Evolutionary conservation across 225 moss, liverwort and hornwort species (phyloP).

Genomic region (Lunularia cruciata): DNA sequence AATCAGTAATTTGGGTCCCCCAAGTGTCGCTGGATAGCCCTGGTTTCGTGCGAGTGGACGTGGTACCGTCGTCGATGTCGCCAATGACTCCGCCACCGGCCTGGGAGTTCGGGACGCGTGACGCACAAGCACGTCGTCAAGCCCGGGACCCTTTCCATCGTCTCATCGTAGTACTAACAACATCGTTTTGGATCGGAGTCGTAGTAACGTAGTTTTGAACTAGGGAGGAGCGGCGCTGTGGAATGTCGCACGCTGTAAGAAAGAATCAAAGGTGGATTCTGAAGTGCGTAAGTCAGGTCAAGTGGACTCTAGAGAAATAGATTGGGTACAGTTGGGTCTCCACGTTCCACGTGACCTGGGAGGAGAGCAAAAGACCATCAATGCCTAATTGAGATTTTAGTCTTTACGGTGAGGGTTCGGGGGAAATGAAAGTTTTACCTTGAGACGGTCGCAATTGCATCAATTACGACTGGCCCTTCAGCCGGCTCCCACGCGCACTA

Average conservation of each 20-base stretch:
- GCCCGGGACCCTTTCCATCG: background rate
- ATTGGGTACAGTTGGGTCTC: slow-evolving; percentile 1
- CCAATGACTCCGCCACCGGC: slow-evolving; percentile 2
- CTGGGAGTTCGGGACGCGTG: background rate
- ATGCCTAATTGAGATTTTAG: background rate
- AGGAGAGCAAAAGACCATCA: background rate
- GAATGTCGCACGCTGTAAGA: too few relatives aligned
- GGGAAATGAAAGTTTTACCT: background rate
- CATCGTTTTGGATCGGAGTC: too few relatives aligned
- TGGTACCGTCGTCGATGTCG: slow-evolving; percentile 2
- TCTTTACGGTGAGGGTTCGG: background rate
- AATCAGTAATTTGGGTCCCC: background rate
- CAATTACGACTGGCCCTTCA: background rate
- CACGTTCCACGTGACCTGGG: slow-evolving; percentile 5
- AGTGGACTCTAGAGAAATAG: background rate
- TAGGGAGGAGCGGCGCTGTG: too few relatives aligned
- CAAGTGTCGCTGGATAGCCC: background rate
- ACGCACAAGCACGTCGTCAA: background rate
- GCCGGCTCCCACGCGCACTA: slow-evolving; percentile 5
- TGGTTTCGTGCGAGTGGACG: slow-evolving; percentile 4
- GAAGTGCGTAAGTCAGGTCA: too few relatives aligned
- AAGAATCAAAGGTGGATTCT: too few relatives aligned
- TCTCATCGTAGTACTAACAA: too few relatives aligned
- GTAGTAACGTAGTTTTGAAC: too few relatives aligned
- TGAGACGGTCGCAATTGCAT: background rate